These are phyloP conservation scores for Kwoniella botswanensis DNA, from an alignment of 768 basidiomycete species.

Conservation along the genomic window DNA sequence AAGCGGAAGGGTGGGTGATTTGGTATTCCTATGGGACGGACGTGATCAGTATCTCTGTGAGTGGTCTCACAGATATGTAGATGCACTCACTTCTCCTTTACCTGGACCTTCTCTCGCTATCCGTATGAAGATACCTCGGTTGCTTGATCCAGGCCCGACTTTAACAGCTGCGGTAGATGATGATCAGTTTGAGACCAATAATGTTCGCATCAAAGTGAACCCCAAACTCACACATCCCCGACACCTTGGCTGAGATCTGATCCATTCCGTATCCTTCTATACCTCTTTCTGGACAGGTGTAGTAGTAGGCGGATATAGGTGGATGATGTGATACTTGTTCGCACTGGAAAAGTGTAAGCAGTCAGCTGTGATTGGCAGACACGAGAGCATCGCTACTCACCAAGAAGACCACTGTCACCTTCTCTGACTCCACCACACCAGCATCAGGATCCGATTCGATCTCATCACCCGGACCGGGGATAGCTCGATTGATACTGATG, in stretches of 20 bases:
- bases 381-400: constrained; percentile 38
- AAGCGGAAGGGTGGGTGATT: constrained; percentile 85
- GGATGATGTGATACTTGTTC: constrained; percentile 98
- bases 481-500: constrained; percentile 33
- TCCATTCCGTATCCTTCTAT: constrained; percentile 77
- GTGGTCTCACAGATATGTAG: background rate
- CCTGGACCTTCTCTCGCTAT: constrained; percentile 73
- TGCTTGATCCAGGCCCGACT: constrained; percentile 72
- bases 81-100: constrained; percentile 67
- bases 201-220: background rate
- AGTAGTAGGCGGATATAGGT: constrained; percentile 85
- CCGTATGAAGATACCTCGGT: constrained; percentile 85
- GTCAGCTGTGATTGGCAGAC: background rate
- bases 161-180: constrained; percentile 43
- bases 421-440: constrained; percentile 58
- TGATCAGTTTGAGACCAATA: background rate
- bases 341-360: constrained; percentile 60
- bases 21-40: constrained; percentile 64
- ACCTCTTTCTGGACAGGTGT: constrained; percentile 72
- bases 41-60: background rate
- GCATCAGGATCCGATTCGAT: constrained; percentile 58
- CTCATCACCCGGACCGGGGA: constrained; percentile 54
- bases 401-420: constrained; percentile 74
- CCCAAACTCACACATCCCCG: constrained; percentile 70
- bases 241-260: constrained; percentile 90